Evolutionary conservation across 306 rosid genomes (phyloP).

Genomic region (Potentilla sterilis): DNA sequence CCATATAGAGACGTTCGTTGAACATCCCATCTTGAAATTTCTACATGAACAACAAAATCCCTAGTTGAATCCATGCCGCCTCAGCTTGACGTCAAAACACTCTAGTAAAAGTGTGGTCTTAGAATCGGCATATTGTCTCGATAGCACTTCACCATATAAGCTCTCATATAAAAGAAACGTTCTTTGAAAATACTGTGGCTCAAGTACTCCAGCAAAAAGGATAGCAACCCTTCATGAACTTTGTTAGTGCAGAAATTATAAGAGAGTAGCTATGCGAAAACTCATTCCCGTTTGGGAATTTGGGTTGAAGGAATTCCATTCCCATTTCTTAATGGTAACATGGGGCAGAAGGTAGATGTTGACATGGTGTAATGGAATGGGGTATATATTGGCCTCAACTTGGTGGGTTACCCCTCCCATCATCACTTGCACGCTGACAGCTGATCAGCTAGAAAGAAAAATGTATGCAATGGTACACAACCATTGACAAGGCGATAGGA

Average conservation of each 20-base stretch:
- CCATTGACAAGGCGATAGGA: too few relatives aligned
- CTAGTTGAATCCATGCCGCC: not conserved
- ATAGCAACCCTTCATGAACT: not conserved
- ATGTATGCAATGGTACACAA: too few relatives aligned
- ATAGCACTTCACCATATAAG: not conserved
- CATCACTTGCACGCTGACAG: not conserved
- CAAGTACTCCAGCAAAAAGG: not conserved
- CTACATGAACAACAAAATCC: not conserved
- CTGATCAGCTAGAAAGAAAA: not conserved
- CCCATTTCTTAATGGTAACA: not conserved
- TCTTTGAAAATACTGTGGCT: not conserved
- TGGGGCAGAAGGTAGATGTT: not conserved
- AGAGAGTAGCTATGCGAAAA: too few relatives aligned
- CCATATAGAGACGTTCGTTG: not conserved
- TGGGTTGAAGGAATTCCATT: not conserved
- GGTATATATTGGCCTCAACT: not conserved
- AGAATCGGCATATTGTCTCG: not conserved
- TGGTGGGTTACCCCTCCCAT: not conserved
- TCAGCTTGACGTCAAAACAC: too few relatives aligned
- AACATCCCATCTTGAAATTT: not conserved
- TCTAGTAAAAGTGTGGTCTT: too few relatives aligned
- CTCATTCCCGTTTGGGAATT: not conserved
- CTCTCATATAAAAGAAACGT: not conserved
- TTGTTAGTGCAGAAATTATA: not conserved
- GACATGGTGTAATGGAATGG: not conserved